Conservation (phyloP, 352 stramenopile species). For the Phytopythium vexans region DNA sequence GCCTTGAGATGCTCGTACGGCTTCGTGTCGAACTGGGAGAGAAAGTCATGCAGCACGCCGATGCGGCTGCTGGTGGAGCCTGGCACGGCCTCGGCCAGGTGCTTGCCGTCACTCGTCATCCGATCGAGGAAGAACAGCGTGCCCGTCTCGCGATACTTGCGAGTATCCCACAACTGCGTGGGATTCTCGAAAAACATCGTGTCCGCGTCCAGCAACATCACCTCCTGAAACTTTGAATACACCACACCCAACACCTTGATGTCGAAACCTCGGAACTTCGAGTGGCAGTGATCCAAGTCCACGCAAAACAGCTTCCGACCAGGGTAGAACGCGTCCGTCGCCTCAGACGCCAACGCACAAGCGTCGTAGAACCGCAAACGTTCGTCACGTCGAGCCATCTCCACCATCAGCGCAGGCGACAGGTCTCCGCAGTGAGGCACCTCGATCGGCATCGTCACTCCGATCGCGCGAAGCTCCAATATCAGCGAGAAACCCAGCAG, state of each 20-base stretch:
- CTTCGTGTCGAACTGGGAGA: slow-evolving; percentile 30
- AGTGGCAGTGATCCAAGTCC: slow-evolving; percentile 32
- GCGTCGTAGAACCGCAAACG: slow-evolving; percentile 28
- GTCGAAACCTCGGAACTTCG: slow-evolving; percentile 45
- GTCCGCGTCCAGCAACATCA: slow-evolving; percentile 53
- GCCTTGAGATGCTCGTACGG: slow-evolving; percentile 26
- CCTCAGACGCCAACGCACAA: slow-evolving; percentile 20
- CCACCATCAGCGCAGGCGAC: slow-evolving; percentile 24
- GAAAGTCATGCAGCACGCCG: slow-evolving; percentile 26
- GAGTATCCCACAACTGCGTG: slow-evolving; percentile 27
- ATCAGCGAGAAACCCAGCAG: slow-evolving; percentile 7
- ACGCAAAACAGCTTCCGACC: slow-evolving; percentile 39
- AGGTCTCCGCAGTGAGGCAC: slow-evolving; percentile 42
- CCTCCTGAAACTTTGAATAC: slow-evolving; percentile 43
- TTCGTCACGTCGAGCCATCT: slow-evolving; percentile 14
- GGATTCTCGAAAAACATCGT: slow-evolving; percentile 36
- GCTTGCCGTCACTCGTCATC: too few relatives aligned
- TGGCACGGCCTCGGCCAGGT: too few relatives aligned
- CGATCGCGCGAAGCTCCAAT: slow-evolving; percentile 4
- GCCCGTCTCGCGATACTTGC: slow-evolving; percentile 28
- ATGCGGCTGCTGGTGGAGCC: too few relatives aligned
- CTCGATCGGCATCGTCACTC: slow-evolving; percentile 29
- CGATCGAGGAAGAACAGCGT: slow-evolving; percentile 55
- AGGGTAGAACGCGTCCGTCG: slow-evolving; percentile 18
- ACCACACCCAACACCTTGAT: slow-evolving; percentile 37